These are phyloP conservation scores for Candida piceae DNA, from an alignment of 805 yeast species.

Conservation along the genomic window DNA sequence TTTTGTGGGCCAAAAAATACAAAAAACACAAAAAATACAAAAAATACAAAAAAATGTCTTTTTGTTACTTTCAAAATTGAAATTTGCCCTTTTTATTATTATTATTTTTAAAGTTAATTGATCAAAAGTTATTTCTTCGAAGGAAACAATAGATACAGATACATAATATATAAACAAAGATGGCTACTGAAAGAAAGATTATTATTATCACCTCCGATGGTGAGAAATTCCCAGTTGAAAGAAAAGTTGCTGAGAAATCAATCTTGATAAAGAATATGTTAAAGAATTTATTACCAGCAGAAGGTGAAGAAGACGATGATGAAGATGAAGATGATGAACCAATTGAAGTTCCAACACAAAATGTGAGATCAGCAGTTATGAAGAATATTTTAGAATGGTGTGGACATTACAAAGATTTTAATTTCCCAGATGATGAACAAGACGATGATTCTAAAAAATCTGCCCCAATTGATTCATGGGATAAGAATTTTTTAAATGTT, in stretches of 20 bases:
- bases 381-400: conserved; percentile 95
- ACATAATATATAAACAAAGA: background rate
- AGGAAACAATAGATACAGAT: background rate
- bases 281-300: conserved; percentile 48
- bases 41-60: too few species aligned
- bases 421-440: conserved; percentile 68
- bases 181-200: conserved; percentile 24
- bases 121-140: background rate
- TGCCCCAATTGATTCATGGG: conserved; percentile 96
- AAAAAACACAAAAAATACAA: too few species aligned
- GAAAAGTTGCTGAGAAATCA: conserved; percentile 82
- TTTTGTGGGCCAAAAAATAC: too few species aligned
- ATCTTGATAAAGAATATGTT: conserved; percentile 81
- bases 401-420: conserved; percentile 82
- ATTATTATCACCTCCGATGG: conserved; percentile 71
- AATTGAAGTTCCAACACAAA: conserved; percentile 82
- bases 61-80: too few species aligned
- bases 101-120: too few species aligned
- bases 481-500: conserved; percentile 85
- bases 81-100: too few species aligned
- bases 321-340: conserved; percentile 56
- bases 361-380: conserved; percentile 81
- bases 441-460: conserved; percentile 82
- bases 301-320: conserved; percentile 33
- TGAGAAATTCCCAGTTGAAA: conserved; percentile 70